These are phyloP conservation scores for Aspergillus pseudonomiae DNA, from an alignment of 2,329 filamentous ascomycete genomes.

Conservation along the genomic window DNA sequence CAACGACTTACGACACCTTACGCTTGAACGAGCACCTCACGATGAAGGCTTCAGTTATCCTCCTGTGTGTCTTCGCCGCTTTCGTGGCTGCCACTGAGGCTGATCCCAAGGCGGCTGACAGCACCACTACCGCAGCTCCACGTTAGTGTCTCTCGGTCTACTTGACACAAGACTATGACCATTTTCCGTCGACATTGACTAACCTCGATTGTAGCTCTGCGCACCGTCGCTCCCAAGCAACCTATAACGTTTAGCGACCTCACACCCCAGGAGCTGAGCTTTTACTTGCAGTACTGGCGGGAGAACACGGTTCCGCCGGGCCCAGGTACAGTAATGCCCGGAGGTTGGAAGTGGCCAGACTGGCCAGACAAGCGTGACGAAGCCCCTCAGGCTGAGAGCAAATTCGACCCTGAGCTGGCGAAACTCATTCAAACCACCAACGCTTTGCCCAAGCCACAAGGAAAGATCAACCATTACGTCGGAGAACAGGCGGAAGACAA, in stretches of 20 bases:
- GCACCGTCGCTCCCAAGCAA: neutral
- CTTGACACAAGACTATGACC: neutral
- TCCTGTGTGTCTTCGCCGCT: neutral
- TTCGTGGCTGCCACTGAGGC: neutral
- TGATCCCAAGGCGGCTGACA: neutral
- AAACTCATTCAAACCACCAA: neutral
- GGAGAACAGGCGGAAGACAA: neutral
- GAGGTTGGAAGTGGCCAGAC: neutral
- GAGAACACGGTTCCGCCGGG: neutral
- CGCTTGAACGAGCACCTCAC: neutral
- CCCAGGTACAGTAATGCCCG: neutral
- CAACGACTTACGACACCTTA: neutral
- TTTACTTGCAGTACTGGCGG: neutral
- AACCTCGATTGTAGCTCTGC: neutral
- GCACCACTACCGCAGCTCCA: neutral
- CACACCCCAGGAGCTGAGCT: neutral
- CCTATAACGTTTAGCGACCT: neutral
- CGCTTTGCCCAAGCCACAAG: neutral
- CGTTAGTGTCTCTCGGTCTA: neutral
- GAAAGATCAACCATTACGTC: neutral
- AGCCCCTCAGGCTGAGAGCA: neutral
- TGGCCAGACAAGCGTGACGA: neutral
- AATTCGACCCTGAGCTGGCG: neutral
- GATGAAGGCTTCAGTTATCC: neutral
- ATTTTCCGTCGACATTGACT: neutral